Evolutionary conservation across 331 rosid species (phyloP), one percentile per base, ranked within the genome.

Genomic region (Stylosanthes scabra): DNA sequence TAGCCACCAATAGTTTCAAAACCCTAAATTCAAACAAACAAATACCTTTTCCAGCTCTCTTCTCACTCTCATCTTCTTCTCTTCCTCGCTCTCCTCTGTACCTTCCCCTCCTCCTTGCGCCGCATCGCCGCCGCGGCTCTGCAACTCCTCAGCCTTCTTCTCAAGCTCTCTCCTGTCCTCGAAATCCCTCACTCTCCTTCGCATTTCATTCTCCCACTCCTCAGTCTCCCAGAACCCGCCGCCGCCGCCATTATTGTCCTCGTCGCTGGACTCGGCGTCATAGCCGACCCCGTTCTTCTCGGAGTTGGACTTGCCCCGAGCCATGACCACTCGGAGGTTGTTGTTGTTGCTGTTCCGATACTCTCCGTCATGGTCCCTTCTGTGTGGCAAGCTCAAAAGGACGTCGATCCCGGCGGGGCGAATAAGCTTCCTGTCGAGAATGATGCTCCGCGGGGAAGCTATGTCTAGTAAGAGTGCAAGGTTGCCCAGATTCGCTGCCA

Each of bases 111-210:
- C 88, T 8, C 56, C 50, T 9, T 82, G 39, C 39, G 39, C 88
- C 39, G 75, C 85, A 46, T 56, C 50, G 52, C 52, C 57, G 8
- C 25, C 57, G 58, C 58, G 83, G 70, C 82, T 88, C 88, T 81
- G 93, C 83, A 95, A 74, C 77, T 95, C 99, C 76, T 95, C 97
- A 0, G 97, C 97, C 57, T 87, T 95, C 88, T 87, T 95, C 86
- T 75, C 97, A 31, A 95, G 79, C 85, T 91, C 99, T 56, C 75
- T 91, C 76, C 86, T 85, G 74, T 92, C 99, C 80, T 95, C 99
- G 15, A 95, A 82, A 81, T 90, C 97, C 86, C 84, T 92, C 71
- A 88, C 69, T 71, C 89, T 81, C 86, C 80, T 74, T 70, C 95
- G 87, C 93, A 95, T 84, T 79, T 77, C 89, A 82, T 70, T 88